Percentiles rank a stretch among this genome's conserved stretches.
phyloP scores from a whole-genome alignment of 2,329 filamentous ascomycete species.

The Calonectria montana region DNA sequence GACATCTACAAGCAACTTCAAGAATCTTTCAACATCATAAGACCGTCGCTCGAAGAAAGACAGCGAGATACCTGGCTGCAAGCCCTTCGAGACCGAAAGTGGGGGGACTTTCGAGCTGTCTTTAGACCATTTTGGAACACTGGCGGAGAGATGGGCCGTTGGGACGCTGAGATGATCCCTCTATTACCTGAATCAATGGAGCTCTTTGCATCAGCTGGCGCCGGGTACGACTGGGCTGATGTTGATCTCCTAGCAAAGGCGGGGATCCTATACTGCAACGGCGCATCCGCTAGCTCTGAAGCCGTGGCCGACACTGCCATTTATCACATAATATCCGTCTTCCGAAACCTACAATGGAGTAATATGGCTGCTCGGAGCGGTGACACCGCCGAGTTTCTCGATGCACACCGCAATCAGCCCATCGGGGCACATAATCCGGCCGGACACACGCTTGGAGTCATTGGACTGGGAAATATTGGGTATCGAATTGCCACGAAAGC shows the following conservation, averaged over 20 bases:
- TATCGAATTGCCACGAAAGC: slow-evolving; percentile 67
- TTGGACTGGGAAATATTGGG: slow-evolving; percentile 70
- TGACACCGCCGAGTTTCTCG: slow-evolving; percentile 55
- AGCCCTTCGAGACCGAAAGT: slow-evolving; percentile 50
- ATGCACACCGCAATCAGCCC: slow-evolving; percentile 66
- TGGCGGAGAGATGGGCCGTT: slow-evolving; percentile 73
- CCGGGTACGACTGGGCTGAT: slow-evolving; percentile 74
- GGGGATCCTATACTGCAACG: slow-evolving; percentile 71
- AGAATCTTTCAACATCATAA: slow-evolving; percentile 46
- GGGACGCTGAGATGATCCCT: slow-evolving; percentile 68
- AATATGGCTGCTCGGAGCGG: slow-evolving; percentile 59
- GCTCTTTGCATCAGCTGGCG: slow-evolving; percentile 70
- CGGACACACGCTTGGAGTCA: slow-evolving; percentile 64
- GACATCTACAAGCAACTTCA: slow-evolving; percentile 46
- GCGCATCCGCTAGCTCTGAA: slow-evolving; percentile 69
- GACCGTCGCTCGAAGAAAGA: slow-evolving; percentile 51
- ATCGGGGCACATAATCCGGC: slow-evolving; percentile 67
- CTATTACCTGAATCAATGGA: slow-evolving; percentile 64
- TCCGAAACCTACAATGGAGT: slow-evolving; percentile 68
- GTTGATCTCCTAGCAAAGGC: slow-evolving; percentile 49
- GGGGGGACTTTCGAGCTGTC: slow-evolving; percentile 56
- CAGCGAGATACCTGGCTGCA: slow-evolving; percentile 51
- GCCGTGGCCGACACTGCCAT: slow-evolving; percentile 71
- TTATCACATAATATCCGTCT: slow-evolving; percentile 68
- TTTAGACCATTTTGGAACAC: slow-evolving; percentile 74